phyloP scores from a whole-genome alignment of 2,329 filamentous ascomycete genomes.

The Cladosporium sphaerospermum region DNA sequence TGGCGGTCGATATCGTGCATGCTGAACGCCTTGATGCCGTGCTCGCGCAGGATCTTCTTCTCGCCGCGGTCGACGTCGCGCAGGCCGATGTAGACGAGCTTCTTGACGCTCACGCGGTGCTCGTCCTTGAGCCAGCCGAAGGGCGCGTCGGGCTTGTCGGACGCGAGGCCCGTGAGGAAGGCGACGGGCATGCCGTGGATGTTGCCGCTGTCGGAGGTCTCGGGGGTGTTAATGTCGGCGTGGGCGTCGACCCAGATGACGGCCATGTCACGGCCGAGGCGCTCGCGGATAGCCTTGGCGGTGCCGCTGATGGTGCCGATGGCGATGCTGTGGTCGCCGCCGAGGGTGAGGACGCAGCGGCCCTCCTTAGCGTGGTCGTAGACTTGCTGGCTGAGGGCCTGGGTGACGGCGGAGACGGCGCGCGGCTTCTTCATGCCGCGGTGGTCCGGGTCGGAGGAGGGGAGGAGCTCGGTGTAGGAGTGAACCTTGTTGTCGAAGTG shows the following conservation, averaged over 20 bases:
- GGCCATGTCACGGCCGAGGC: slow-evolving; percentile 74
- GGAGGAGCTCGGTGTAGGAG: slow-evolving; percentile 70
- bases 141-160: slow-evolving; percentile 60
- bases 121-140: slow-evolving; percentile 86
- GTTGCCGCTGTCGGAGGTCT: slow-evolving; percentile 83
- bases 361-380: slow-evolving; percentile 80
- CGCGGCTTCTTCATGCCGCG: slow-evolving; percentile 92
- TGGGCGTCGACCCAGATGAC: slow-evolving; percentile 99
- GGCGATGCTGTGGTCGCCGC: slow-evolving; percentile 93
- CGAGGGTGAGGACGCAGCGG: slow-evolving; percentile 83
- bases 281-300: slow-evolving; percentile 77
- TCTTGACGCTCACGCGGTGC: slow-evolving; percentile 63
- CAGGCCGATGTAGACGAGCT: slow-evolving; percentile 94
- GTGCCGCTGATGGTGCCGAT: slow-evolving; percentile 88
- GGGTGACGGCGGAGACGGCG: slow-evolving; percentile 77
- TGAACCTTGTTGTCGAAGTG: slow-evolving; percentile 79
- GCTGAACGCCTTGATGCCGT: slow-evolving; percentile 91
- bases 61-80: slow-evolving; percentile 89
- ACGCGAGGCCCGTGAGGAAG: slow-evolving; percentile 80
- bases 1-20: slow-evolving; percentile 97
- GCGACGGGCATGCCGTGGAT: slow-evolving; percentile 97
- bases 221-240: slow-evolving; percentile 94
- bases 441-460: slow-evolving; percentile 66
- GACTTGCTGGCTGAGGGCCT: slow-evolving; percentile 72
- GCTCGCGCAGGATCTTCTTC: slow-evolving; percentile 82